Conservation (phyloP, 257 asterid species). For the Nicotiana benthamiana region DNA sequence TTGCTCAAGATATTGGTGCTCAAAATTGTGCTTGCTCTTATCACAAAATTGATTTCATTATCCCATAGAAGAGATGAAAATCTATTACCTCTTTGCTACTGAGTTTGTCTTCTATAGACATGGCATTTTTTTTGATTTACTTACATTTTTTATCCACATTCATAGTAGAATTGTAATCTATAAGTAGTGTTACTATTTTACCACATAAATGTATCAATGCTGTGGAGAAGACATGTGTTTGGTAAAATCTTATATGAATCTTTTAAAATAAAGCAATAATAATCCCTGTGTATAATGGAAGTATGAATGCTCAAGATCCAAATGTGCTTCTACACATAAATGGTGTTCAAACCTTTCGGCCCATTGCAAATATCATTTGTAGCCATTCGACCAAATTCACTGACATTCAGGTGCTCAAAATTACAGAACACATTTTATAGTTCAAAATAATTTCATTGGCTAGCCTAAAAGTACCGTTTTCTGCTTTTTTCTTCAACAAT, state of each 20-base stretch:
- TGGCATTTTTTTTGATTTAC: neutral
- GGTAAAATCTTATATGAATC: neutral
- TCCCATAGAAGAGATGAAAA: neutral
- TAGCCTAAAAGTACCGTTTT: no score
- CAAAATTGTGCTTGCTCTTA: slow-evolving; percentile 2
- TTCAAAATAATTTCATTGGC: no score
- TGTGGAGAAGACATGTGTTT: neutral
- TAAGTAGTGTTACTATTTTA: neutral
- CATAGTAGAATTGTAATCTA: neutral
- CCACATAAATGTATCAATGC: neutral
- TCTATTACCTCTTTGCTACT: neutral
- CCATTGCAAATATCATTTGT: no score
- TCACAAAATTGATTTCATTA: slow-evolving; percentile 1
- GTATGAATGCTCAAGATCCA: neutral
- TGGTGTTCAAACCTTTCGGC: no score
- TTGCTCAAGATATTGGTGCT: slow-evolving; percentile 3
- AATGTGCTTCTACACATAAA: no score
- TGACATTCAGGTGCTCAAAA: no score
- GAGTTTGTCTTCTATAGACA: neutral
- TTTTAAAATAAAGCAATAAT: neutral
- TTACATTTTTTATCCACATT: neutral
- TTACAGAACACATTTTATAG: no score
- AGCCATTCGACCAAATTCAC: no score
- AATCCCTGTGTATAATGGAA: neutral
- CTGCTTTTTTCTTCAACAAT: no score